Percentiles rank a stretch among this genome's conserved stretches.
phyloP scores from a whole-genome alignment of 192 early-diverging fungal genomes.

The Gorgonomyces haynaldii region DNA sequence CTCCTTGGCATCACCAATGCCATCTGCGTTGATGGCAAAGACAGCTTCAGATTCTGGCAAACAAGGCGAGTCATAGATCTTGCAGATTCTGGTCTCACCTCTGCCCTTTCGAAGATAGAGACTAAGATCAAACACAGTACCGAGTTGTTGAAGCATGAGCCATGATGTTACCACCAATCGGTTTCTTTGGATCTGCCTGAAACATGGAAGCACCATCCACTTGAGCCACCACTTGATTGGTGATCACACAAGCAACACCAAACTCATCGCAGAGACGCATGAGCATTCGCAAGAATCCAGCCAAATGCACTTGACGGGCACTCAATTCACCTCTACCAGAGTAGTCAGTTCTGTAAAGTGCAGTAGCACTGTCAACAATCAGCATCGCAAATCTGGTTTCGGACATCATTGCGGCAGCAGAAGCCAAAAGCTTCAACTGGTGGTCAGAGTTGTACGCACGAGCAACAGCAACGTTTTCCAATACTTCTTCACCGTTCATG shows the following conservation, averaged over 20 bases:
- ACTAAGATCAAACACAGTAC: constrained; percentile 34
- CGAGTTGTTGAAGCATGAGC: constrained; percentile 96
- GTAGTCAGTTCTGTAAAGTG: constrained; percentile 94
- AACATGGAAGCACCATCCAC: constrained; percentile 83
- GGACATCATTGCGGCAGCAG: constrained; percentile 73
- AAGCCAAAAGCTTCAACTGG: constrained; percentile 69
- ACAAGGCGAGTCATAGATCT: constrained; percentile 94
- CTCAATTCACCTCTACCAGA: constrained; percentile 90
- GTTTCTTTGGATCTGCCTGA: constrained; percentile 83
- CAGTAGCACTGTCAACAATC: constrained; percentile 86
- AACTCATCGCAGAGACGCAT: constrained; percentile 91
- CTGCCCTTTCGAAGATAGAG: constrained; percentile 85
- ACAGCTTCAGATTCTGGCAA: constrained; percentile 82
- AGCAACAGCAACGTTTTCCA: constrained; percentile 92
- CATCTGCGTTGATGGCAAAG: constrained; percentile 82
- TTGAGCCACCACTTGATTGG: constrained; percentile 94
- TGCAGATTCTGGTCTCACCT: constrained; percentile 85
- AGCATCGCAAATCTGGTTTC: constrained; percentile 62
- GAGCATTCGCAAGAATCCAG: constrained; percentile 74
- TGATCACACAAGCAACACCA: constrained; percentile 93
- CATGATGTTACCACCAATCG: constrained; percentile 96
- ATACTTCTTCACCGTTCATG: constrained; percentile 68
- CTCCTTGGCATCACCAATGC: constrained; percentile 81
- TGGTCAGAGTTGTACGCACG: constrained; percentile 94
- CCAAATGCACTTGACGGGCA: constrained; percentile 90